Evolutionary conservation across 1,284 basidiomycete species (phyloP).

Genomic region (Rhodotorula sp.): DNA sequence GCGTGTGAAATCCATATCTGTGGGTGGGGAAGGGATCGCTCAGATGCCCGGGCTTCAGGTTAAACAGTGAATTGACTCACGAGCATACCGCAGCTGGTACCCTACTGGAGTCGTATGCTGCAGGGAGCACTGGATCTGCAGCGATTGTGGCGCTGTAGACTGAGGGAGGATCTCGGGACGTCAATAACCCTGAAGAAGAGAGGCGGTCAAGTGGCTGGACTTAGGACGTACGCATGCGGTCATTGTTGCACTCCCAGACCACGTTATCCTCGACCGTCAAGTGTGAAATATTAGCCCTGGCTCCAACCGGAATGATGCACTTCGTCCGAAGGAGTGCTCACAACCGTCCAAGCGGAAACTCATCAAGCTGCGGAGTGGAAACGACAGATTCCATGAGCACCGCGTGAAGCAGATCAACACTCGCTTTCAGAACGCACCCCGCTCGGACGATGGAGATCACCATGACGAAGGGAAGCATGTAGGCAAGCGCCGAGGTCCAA

Average conservation of each 20-base stretch:
- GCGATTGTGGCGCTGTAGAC: constrained; percentile 26
- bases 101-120: not conserved
- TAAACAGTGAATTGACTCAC: not conserved
- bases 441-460: constrained; percentile 22
- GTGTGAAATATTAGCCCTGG: too few species aligned
- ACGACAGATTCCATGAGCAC: not conserved
- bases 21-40: too few species aligned
- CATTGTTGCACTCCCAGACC: constrained; percentile 33
- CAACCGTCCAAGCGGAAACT: constrained; percentile 26
- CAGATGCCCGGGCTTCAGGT: too few species aligned
- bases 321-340: not conserved
- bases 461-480: constrained; percentile 20
- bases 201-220: not conserved
- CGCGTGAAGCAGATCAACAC: not conserved
- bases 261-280: constrained; percentile 21
- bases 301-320: too few species aligned
- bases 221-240: not conserved
- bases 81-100: constrained; percentile 28
- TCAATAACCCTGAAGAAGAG: too few species aligned
- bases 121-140: not conserved
- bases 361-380: constrained; percentile 13
- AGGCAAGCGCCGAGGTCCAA: constrained; percentile 2
- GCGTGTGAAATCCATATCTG: constrained; percentile 23
- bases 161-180: not conserved
- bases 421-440: not conserved